Evolutionary conservation across 371 early-diverging fungal genomes (phyloP), one percentile per base, ranked within the genome.

Genomic region (Mucor indicus): DNA sequence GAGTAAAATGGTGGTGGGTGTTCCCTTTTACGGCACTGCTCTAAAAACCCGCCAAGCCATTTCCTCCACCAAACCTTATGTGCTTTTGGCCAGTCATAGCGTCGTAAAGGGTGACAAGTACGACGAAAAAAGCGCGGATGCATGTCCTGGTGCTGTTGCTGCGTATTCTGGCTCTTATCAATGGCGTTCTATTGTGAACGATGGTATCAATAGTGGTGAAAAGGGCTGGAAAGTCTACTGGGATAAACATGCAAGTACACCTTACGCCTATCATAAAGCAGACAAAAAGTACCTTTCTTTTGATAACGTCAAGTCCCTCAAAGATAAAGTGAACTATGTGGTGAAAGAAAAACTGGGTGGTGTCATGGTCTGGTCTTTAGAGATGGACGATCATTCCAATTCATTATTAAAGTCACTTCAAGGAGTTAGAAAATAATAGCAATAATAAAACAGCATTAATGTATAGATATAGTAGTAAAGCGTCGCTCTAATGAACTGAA

Each of bases 131-230:
- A 24, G 36, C 17, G 45, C 48, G 8, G 53, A 47, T 12, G 36
- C 47, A 6, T 57, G 57, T 21, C 48, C 57, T 32, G 41, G 36
- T 13, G 37, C 52, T 17, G 36, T 22, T 9, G 30, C 35, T 16
- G 55, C 67, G 29, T 71, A 72, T 43, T 77, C 80, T 36, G 86
- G 85, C 5, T 64, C 73, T 7, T 84, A 83, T 80, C 73, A 78
- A 43, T 87, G 75, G 69, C 64, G 72, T 50, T 77, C 84, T 43
- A 44, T 89, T 51, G 70, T 81, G 12, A 70, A 69, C 9, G 70
- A 80, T 56, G 79, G 85, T 7, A 46, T 87, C 4, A 44, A 81
- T 27, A 69, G 70, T 2, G 39, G 54, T 46, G 19, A 48, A 12
- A 62, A 62, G 21, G 65, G 71, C 13, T 87, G 87, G 87, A 55